Evolutionary conservation across 2,329 filamentous ascomycete species (phyloP).

Genomic region (Fusarium sp.): DNA sequence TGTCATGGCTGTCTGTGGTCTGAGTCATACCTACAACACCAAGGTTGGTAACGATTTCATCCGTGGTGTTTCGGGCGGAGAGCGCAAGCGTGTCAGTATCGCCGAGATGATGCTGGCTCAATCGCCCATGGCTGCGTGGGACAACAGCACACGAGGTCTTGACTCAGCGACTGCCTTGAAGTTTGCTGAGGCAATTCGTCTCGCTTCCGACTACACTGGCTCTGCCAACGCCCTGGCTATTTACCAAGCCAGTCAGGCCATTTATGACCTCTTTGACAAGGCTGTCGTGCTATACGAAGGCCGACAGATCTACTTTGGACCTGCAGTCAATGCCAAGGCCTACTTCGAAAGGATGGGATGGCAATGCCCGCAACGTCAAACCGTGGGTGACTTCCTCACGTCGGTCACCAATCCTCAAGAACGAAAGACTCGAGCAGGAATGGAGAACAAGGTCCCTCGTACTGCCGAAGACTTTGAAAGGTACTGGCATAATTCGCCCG

Average conservation of each 20-base stretch:
- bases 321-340: conserved; percentile 65
- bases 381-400: conserved; percentile 76
- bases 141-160: conserved; percentile 78
- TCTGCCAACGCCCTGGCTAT: conserved; percentile 75
- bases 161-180: conserved; percentile 80
- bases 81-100: conserved; percentile 84
- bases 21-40: conserved; percentile 77
- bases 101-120: conserved; percentile 79
- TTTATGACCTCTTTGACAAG: conserved; percentile 82
- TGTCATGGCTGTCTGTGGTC: conserved; percentile 77
- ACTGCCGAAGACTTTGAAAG: conserved; percentile 76
- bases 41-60: conserved; percentile 81
- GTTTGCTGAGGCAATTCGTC: conserved; percentile 75
- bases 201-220: conserved; percentile 71
- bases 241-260: conserved; percentile 77
- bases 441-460: conserved; percentile 70
- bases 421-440: conserved; percentile 65
- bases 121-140: conserved; percentile 71
- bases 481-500: conserved; percentile 59
- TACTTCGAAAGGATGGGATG: conserved; percentile 79
- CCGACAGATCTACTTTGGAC: conserved; percentile 80
- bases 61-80: conserved; percentile 76
- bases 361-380: conserved; percentile 73
- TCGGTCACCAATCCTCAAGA: conserved; percentile 74
- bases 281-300: conserved; percentile 80